phyloP scores from a whole-genome alignment of 2,329 filamentous ascomycete species.

The Hymenoscyphus linearis region DNA sequence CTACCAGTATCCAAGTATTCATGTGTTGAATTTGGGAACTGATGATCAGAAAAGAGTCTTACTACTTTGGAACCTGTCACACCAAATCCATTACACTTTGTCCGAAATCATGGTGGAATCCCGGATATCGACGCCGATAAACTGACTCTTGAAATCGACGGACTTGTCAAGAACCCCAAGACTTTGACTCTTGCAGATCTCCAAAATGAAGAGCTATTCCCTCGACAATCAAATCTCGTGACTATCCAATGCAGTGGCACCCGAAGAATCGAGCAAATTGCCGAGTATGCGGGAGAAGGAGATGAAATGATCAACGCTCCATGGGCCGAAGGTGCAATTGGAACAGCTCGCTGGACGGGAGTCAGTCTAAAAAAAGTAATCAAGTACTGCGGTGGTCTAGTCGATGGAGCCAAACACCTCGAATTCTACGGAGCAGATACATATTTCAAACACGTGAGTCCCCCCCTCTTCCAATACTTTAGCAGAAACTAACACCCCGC shows the following conservation, averaged over 20 bases:
- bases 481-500: neutral
- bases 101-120: constrained; percentile 68
- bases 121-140: constrained; percentile 56
- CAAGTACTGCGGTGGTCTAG: constrained; percentile 61
- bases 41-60: constrained; percentile 38
- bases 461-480: neutral
- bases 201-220: constrained; percentile 21
- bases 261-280: constrained; percentile 63
- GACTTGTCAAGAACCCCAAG: constrained; percentile 20
- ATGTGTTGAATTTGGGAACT: neutral
- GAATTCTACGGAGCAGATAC: constrained; percentile 68
- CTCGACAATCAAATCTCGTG: constrained; percentile 39
- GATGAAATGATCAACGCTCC: constrained; percentile 49
- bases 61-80: constrained; percentile 53
- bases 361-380: constrained; percentile 65
- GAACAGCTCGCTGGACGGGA: constrained; percentile 58
- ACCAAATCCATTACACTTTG: constrained; percentile 57
- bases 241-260: constrained; percentile 67
- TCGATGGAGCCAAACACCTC: constrained; percentile 51
- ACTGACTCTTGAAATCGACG: constrained; percentile 32
- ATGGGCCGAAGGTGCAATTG: constrained; percentile 64
- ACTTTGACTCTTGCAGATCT: constrained; percentile 18
- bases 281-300: constrained; percentile 59
- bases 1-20: neutral
- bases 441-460: constrained; percentile 57